Base-by-base conservation (phyloP, 1,284 basidiomycete genomes). In the Tilletia indica region DNA sequence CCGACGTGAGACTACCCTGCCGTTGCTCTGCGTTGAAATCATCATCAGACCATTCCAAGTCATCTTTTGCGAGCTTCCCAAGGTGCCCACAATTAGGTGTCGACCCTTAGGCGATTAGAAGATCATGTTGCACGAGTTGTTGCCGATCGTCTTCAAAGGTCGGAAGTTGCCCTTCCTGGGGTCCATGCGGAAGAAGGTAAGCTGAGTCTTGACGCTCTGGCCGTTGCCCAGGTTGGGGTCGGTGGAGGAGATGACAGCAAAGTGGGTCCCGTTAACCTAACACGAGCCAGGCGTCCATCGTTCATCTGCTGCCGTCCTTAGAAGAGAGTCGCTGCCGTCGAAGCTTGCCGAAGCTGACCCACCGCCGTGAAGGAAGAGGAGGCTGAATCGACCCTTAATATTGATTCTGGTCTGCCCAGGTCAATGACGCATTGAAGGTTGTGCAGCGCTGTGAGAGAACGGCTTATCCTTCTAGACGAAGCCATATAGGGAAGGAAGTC, bases 11-110 rank as follows among this genome's bases (percentile, higher is more conserved):
- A 77, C 90, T 89, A 67, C 83, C 83, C 72, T 88, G 82, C 86
- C 73, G 86, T 82, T 78, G 89, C 87, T 34, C 88, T 88, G 73
- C 90, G 89, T 79, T 90, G 88, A 96, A 97, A 86, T 99, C 97
- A 68, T 98, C 89, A 85, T 99, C 97, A 93, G 93, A 99, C 87
- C 98, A 99, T 85, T 99, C 96, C 51, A 99, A 89, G 85, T 99
- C 97, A 45, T 93, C 87, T 99, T 99, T 80, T 90, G 90, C 31
- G 92, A 91, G 19, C 93, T 96, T 61, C 95, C 97, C 70, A 99
- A 91, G 58, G 96, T 98, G 21, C 94, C 95, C 71, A 97, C 89
- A 67, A 98, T 92, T 71, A 97, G 92, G 86, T 98, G 94, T 69
- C 97, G 91, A 69, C 97, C 97, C 71, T 93, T 91, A 54, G 97